Percentiles rank a stretch among this genome's conserved stretches.
Conservation (phyloP, 2,329 filamentous ascomycete species). For the Fusarium decemcellulare region DNA sequence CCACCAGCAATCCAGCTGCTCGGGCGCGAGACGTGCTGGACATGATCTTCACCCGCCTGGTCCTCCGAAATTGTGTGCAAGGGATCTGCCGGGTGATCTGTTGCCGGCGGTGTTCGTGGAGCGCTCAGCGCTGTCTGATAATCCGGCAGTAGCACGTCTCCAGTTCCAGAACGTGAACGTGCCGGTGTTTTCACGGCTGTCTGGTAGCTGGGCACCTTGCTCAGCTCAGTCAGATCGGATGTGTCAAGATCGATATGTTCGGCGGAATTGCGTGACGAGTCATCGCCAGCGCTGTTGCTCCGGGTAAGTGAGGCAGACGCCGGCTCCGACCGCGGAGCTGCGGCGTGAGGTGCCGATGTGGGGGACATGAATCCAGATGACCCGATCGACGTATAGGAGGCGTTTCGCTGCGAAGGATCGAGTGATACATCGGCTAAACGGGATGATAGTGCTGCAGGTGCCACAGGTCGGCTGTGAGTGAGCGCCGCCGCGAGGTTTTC, state of each 20-base stretch:
- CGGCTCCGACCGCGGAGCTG: conserved; percentile 57
- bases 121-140: conserved; percentile 74
- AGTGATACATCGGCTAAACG: conserved; percentile 79
- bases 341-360: conserved; percentile 54
- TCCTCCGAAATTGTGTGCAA: conserved; percentile 53
- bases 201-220: conserved; percentile 82
- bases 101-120: conserved; percentile 62
- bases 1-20: conserved; percentile 40
- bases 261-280: conserved; percentile 67
- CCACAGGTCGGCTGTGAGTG: conserved; percentile 49
- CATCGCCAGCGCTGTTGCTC: conserved; percentile 66
- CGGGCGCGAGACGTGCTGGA: conserved; percentile 44
- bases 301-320: conserved; percentile 65
- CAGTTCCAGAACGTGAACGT: conserved; percentile 64
- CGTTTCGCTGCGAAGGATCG: conserved; percentile 61
- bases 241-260: conserved; percentile 71
- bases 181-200: conserved; percentile 79
- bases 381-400: conserved; percentile 61
- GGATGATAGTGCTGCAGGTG: conserved; percentile 71
- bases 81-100: conserved; percentile 48
- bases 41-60: conserved; percentile 43
- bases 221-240: conserved; percentile 74
- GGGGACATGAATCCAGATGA: conserved; percentile 62
- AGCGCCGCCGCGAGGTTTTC: conserved; percentile 80
- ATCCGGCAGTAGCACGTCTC: conserved; percentile 71